Evolutionary conservation across 192 early-diverging fungal species (phyloP).

Genomic region (Umbelopsis vinacea): DNA sequence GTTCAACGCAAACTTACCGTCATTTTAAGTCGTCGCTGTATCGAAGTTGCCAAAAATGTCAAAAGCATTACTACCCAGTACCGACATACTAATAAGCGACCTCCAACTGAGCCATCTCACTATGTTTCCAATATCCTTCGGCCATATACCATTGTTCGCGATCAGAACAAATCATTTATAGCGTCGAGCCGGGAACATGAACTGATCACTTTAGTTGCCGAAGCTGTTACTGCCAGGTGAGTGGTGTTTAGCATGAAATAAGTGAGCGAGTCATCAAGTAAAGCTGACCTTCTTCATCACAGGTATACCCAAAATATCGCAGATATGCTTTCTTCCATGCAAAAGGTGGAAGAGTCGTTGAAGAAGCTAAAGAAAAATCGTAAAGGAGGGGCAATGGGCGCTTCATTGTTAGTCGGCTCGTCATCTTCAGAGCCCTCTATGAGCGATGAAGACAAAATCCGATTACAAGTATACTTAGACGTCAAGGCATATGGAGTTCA

Average conservation of each 20-base stretch:
- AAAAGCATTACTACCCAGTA: conserved; percentile 45
- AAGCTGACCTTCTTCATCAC: neutral
- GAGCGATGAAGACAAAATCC: conserved; percentile 61
- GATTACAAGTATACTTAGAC: conserved; percentile 58
- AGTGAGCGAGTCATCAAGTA: neutral
- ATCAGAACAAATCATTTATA: conserved; percentile 39
- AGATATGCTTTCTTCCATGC: conserved; percentile 43
- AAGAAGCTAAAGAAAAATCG: conserved; percentile 46
- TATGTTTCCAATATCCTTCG: conserved; percentile 55
- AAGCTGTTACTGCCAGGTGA: conserved; percentile 48
- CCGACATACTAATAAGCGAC: conserved; percentile 45
- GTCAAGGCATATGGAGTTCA: conserved; percentile 53
- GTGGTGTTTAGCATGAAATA: conserved; percentile 4
- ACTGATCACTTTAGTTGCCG: conserved; percentile 42
- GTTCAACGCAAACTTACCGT: conserved; percentile 43
- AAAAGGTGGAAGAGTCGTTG: conserved; percentile 50
- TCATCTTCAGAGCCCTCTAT: conserved; percentile 26
- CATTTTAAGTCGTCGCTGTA: conserved; percentile 51
- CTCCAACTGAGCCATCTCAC: conserved; percentile 52
- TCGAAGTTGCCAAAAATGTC: conserved; percentile 46
- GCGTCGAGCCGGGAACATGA: conserved; percentile 25
- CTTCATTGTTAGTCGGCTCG: neutral
- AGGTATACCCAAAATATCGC: conserved; percentile 42
- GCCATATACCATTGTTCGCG: conserved; percentile 40
- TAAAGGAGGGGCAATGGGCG: conserved; percentile 16